A percentile compares a stretch with the other conserved stretches of the same genome.
Conservation (phyloP, 345 rosid genomes). For the Corchorus capsularis region DNA sequence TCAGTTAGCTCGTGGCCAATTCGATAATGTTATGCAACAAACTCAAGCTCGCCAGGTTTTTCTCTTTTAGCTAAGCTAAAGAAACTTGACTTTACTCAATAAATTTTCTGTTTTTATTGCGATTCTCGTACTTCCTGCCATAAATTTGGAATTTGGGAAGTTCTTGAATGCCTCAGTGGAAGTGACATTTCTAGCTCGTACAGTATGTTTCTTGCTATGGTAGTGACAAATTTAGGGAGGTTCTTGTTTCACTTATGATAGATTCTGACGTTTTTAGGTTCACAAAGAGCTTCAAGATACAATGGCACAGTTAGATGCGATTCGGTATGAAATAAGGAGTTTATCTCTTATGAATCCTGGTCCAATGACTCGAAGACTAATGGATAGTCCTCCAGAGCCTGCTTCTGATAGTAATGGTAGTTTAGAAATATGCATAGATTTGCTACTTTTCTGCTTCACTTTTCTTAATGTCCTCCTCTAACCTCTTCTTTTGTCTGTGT, state of each 20-base stretch:
- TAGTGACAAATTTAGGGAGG: neutral
- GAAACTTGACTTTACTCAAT: neutral
- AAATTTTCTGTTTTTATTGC: neutral
- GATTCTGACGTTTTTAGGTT: slow-evolving; percentile 39
- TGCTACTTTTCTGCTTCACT: neutral
- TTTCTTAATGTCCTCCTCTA: neutral
- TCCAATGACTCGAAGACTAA: slow-evolving; percentile 70
- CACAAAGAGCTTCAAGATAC: slow-evolving; percentile 91
- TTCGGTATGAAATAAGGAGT: slow-evolving; percentile 77
- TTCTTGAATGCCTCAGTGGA: slow-evolving; percentile 10
- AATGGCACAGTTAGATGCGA: slow-evolving; percentile 80
- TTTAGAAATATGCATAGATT: neutral
- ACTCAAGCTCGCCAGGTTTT: slow-evolving; percentile 88
- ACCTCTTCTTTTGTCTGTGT: slow-evolving; percentile 9
- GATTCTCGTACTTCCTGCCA: slow-evolving; percentile 5
- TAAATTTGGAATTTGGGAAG: neutral
- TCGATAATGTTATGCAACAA: slow-evolving; percentile 78
- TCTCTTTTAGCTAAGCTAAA: neutral
- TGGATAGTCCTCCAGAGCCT: slow-evolving; percentile 43
- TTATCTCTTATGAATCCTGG: slow-evolving; percentile 67
- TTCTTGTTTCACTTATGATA: neutral
- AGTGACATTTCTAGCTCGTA: neutral
- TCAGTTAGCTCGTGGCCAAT: slow-evolving; percentile 87
- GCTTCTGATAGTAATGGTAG: slow-evolving; percentile 42
- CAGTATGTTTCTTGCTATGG: neutral